Evolutionary conservation across 345 rosid genomes (phyloP).

Genomic region (Noccaea caerulescens): DNA sequence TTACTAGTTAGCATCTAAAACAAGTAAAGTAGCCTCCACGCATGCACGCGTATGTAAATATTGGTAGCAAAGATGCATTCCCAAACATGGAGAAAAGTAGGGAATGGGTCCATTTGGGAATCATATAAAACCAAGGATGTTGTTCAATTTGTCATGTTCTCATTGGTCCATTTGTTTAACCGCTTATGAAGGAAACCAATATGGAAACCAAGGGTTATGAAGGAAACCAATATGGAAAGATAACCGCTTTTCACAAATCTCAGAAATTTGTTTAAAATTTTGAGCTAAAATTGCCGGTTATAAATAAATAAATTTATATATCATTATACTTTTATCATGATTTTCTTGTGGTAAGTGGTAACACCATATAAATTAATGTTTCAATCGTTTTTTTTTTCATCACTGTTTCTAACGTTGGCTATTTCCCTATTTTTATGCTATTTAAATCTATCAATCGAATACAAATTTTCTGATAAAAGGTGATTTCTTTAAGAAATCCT

Average conservation of each 20-base stretch:
- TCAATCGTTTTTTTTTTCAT: too few species aligned
- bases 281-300: too few species aligned
- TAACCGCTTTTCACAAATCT: too few species aligned
- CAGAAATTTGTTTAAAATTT: too few species aligned
- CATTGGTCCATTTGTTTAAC: conserved; percentile 30
- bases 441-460: neutral
- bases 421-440: neutral
- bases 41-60: conserved; percentile 41
- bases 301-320: too few species aligned
- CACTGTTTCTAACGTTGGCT: neutral
- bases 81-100: conserved; percentile 26
- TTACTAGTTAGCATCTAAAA: conserved; percentile 30
- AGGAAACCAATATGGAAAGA: too few species aligned
- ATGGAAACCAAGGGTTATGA: too few species aligned
- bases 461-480: neutral
- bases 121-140: conserved; percentile 31
- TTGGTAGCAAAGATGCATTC: conserved; percentile 23
- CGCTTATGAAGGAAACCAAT: too few species aligned
- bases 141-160: conserved; percentile 30
- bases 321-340: too few species aligned
- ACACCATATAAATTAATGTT: too few species aligned
- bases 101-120: conserved; percentile 37
- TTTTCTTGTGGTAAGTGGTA: too few species aligned
- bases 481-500: neutral
- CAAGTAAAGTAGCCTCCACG: conserved; percentile 41